Conservation (phyloP, 2,329 filamentous ascomycete species). For the Colletotrichum aenigma region DNA sequence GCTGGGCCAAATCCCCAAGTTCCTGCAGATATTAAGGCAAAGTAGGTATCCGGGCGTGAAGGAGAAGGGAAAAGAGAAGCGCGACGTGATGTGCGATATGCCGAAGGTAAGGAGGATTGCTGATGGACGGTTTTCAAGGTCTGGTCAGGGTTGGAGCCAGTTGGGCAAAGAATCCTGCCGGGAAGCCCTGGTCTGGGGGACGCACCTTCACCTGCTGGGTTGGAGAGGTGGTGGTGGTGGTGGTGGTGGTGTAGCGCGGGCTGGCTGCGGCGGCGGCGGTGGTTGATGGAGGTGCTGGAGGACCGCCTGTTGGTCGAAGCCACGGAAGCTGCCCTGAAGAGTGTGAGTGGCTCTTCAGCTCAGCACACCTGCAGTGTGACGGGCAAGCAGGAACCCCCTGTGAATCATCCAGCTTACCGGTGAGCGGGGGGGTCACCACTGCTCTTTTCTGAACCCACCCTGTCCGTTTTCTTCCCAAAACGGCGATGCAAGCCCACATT, state of each 20-base stretch:
- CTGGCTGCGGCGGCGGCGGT: not conserved
- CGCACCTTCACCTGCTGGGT: not conserved
- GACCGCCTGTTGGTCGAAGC: constrained; percentile 6
- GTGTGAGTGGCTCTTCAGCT: not conserved
- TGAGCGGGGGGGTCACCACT: not conserved
- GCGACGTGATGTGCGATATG: constrained; percentile 11
- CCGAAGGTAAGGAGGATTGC: constrained; percentile 9
- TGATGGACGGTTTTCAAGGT: constrained; percentile 3
- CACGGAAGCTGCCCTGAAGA: not conserved
- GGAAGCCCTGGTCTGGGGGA: constrained; percentile 13
- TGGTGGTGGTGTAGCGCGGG: not conserved
- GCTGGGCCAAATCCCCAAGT: not conserved
- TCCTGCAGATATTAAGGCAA: constrained; percentile 3
- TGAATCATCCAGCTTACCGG: not conserved
- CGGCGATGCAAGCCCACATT: not conserved
- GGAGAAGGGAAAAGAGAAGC: not conserved
- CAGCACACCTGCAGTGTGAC: constrained; percentile 1
- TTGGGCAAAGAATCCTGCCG: constrained; percentile 1
- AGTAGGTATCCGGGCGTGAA: not conserved
- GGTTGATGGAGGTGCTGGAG: not conserved
- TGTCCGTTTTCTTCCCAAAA: constrained; percentile 7
- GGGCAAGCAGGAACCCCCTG: not conserved
- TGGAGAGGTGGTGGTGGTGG: not conserved
- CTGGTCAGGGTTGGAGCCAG: constrained; percentile 14
- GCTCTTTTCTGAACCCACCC: constrained; percentile 6